Percentiles rank a stretch among this genome's conserved stretches.
These are phyloP conservation scores for Cruciata laevipes DNA, from an alignment of 257 asterid genomes.

Conservation along the genomic window DNA sequence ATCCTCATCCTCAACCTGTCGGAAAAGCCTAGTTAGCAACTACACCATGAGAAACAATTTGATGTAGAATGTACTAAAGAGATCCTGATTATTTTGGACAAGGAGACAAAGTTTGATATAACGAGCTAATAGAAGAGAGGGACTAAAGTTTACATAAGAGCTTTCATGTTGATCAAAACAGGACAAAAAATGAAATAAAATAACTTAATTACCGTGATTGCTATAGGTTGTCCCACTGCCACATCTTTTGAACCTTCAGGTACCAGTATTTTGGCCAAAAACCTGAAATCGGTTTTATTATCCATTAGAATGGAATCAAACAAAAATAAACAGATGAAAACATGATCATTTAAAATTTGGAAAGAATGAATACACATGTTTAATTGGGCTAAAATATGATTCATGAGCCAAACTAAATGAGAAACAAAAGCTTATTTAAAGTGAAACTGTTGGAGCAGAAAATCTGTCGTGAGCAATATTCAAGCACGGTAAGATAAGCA, in stretches of 20 bases:
- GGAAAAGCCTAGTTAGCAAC: conserved; percentile 32
- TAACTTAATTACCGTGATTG: conserved; percentile 67
- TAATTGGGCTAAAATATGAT: not conserved
- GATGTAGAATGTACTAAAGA: not conserved
- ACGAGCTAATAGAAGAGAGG: not conserved
- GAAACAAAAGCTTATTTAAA: not conserved
- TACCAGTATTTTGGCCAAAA: conserved; percentile 82
- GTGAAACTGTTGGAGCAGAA: not conserved
- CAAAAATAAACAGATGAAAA: not conserved
- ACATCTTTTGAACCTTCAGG: conserved; percentile 98
- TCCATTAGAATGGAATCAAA: not conserved
- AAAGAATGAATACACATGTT: not conserved
- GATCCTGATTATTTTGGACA: not conserved
- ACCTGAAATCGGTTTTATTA: conserved; percentile 36
- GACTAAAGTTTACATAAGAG: not conserved
- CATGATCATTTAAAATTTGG: not conserved
- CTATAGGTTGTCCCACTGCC: conserved; percentile 94
- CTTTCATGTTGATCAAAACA: not conserved
- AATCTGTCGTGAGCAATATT: not conserved
- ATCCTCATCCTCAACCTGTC: conserved; percentile 83
- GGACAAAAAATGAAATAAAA: not conserved
- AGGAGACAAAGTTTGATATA: not conserved
- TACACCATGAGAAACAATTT: conserved; percentile 1
- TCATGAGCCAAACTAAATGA: not conserved
- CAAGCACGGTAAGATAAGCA: not conserved